Conservation (phyloP, 768 basidiomycete species). For the Ramaria sp. region DNA sequence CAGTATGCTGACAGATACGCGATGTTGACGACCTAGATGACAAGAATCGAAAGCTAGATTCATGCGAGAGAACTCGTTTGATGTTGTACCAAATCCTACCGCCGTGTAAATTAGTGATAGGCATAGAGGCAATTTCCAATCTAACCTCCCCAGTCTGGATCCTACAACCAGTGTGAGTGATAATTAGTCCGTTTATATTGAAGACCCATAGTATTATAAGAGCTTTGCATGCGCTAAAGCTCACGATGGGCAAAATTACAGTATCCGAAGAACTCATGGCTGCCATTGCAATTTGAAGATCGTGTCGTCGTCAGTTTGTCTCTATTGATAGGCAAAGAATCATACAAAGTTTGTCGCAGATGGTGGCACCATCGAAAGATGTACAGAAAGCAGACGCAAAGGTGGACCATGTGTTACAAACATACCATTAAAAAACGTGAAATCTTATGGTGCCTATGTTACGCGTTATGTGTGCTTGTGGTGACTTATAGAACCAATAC, state of each 20-base stretch:
- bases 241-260: background rate
- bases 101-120: background rate
- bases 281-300: background rate
- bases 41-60: constrained; percentile 48
- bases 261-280: background rate
- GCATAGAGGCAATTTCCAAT: constrained; percentile 38
- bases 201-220: constrained; percentile 9
- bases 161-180: constrained; percentile 50
- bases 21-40: constrained; percentile 36
- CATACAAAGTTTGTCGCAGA: background rate
- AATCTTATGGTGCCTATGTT: background rate
- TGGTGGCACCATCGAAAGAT: background rate
- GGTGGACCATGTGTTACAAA: background rate
- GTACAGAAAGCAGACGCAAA: background rate
- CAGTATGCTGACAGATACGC: constrained; percentile 31
- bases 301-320: background rate
- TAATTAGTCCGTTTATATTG: constrained; percentile 28
- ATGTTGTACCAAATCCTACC: constrained; percentile 40
- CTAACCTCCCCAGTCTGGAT: constrained; percentile 50
- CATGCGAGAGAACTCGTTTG: constrained; percentile 60
- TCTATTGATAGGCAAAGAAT: background rate
- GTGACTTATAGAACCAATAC: background rate
- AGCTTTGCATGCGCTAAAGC: constrained; percentile 7
- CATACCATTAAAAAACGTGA: too few species aligned
- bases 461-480: background rate